Evolutionary conservation across 2,329 filamentous ascomycete species (phyloP).

Genomic region (Leptoxyphium fumago): DNA sequence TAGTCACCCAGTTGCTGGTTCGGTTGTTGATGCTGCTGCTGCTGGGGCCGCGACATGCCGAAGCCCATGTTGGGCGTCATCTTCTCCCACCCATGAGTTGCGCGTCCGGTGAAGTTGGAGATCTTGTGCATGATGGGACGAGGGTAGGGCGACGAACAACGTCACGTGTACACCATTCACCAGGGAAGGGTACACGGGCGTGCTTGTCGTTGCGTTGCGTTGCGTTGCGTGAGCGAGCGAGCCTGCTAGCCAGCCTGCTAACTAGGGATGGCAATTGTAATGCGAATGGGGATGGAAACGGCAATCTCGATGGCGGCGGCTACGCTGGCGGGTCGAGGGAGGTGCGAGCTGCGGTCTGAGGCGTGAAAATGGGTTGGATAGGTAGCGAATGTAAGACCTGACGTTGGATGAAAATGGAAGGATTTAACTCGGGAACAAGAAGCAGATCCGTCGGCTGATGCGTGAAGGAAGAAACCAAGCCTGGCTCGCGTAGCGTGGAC

Average conservation of each 20-base stretch:
- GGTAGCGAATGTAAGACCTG: not conserved
- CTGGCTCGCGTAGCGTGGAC: not conserved
- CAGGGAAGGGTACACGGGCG: too few species aligned
- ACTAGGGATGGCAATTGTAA: not conserved
- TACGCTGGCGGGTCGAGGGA: not conserved
- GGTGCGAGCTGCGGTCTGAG: not conserved
- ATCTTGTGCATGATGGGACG: conserved; percentile 46
- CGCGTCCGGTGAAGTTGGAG: conserved; percentile 50
- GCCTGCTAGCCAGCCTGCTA: too few species aligned
- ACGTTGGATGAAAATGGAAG: not conserved
- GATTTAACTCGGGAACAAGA: not conserved
- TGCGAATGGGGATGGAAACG: not conserved
- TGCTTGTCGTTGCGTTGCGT: too few species aligned
- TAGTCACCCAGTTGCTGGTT: not conserved
- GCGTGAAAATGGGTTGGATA: not conserved
- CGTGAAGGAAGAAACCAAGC: not conserved
- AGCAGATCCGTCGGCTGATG: not conserved
- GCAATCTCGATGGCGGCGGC: not conserved
- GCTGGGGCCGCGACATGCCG: conserved; percentile 44
- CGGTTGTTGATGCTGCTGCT: conserved; percentile 10
- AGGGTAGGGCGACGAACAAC: not conserved
- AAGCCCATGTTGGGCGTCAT: conserved; percentile 49
- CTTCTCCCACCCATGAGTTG: conserved; percentile 53
- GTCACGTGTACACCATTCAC: not conserved
- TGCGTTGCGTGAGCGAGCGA: too few species aligned